Evolutionary conservation across 371 early-diverging fungal species (phyloP).

Genomic region (Basidiobolus meristosporus): DNA sequence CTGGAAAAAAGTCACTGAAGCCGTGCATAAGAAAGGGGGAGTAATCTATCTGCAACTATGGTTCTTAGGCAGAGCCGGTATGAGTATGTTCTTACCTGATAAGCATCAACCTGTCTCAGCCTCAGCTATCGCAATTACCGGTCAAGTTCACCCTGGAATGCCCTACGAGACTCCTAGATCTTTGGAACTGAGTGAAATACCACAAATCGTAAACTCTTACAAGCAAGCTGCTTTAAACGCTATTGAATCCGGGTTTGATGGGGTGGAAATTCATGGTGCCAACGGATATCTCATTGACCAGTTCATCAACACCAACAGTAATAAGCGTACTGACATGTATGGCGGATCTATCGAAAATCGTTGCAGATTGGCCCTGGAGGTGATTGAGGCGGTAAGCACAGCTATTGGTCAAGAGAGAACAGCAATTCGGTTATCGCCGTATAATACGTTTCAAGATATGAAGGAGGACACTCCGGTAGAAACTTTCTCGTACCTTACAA

Average conservation of each 20-base stretch:
- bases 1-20: constrained; percentile 31
- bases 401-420: constrained; percentile 8
- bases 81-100: constrained; percentile 2
- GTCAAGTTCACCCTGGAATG: constrained; percentile 39
- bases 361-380: constrained; percentile 16
- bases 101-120: constrained; percentile 11
- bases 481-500: constrained; percentile 35
- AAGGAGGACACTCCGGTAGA: constrained; percentile 19
- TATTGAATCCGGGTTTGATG: constrained; percentile 31
- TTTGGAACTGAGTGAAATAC: constrained; percentile 39
- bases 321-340: constrained; percentile 41
- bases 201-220: constrained; percentile 28
- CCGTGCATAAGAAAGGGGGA: constrained; percentile 39
- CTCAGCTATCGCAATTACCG: constrained; percentile 18
- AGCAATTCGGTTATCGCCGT: constrained; percentile 55
- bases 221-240: constrained; percentile 1
- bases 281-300: constrained; percentile 38
- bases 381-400: constrained; percentile 13
- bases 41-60: constrained; percentile 53
- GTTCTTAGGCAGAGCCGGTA: constrained; percentile 46
- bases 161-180: constrained; percentile 6
- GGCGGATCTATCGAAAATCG: constrained; percentile 29
- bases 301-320: constrained; percentile 22
- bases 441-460: constrained; percentile 25
- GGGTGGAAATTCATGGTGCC: constrained; percentile 43